Conservation (phyloP, 1,284 basidiomycete species). For the Rugiboletus extremiorientalis region DNA sequence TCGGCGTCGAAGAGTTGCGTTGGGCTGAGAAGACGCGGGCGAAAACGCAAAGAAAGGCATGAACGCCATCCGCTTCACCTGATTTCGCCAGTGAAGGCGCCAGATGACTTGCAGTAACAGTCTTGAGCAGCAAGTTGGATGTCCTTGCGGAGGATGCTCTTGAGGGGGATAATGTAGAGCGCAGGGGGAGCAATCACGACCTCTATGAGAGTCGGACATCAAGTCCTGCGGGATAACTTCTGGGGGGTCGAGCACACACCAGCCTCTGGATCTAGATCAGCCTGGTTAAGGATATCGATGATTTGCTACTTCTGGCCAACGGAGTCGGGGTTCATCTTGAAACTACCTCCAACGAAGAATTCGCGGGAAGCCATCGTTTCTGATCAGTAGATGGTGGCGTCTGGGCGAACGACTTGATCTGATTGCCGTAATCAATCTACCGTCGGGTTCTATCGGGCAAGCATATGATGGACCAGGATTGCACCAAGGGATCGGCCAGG, state of each 20-base stretch:
- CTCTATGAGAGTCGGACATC: conserved; percentile 49
- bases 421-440: too few relatives aligned
- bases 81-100: conserved; percentile 96
- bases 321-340: conserved; percentile 90
- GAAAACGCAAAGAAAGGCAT: not conserved
- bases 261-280: conserved; percentile 69
- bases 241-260: conserved; percentile 47
- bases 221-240: not conserved
- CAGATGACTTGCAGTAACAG: conserved; percentile 80
- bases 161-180: conserved; percentile 76
- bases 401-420: too few relatives aligned
- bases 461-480: too few relatives aligned
- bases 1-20: conserved; percentile 83
- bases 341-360: conserved; percentile 94
- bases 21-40: conserved; percentile 47
- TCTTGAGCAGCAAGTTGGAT: conserved; percentile 91
- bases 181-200: conserved; percentile 91
- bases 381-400: not conserved
- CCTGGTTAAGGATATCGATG: conserved; percentile 70
- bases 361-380: conserved; percentile 64
- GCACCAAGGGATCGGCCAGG: too few relatives aligned
- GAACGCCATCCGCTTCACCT: conserved; percentile 48
- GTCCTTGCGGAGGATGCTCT: conserved; percentile 58
- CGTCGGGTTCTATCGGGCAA: too few relatives aligned
- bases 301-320: conserved; percentile 64